A percentile compares a stretch with the other conserved stretches of the same genome.
These are phyloP conservation scores for Colletotrichum tropicale DNA, from an alignment of 2,329 filamentous ascomycete species.

Conservation along the genomic window DNA sequence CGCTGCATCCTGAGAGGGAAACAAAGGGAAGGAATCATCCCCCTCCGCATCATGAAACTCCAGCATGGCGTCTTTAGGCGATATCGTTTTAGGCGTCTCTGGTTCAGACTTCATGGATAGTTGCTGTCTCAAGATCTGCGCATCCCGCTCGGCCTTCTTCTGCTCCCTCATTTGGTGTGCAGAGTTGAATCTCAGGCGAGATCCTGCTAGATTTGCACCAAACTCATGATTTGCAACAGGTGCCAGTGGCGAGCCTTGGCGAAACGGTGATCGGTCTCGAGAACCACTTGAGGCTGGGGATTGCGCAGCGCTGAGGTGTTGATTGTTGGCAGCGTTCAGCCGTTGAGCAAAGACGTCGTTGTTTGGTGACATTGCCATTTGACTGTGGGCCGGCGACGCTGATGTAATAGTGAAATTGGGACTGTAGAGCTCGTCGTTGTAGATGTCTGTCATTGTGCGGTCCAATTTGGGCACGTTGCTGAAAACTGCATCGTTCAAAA, in stretches of 20 bases:
- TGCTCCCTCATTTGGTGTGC: constrained; percentile 66
- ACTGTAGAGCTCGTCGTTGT: constrained; percentile 84
- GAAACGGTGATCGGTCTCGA: constrained; percentile 82
- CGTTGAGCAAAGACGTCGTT: constrained; percentile 75
- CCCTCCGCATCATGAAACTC: constrained; percentile 82
- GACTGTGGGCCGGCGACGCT: constrained; percentile 49
- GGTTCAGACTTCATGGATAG: constrained; percentile 44
- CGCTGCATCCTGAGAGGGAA: constrained; percentile 63
- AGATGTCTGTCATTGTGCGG: constrained; percentile 85
- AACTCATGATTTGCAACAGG: constrained; percentile 51
- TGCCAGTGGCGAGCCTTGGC: constrained; percentile 69
- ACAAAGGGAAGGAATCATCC: constrained; percentile 73
- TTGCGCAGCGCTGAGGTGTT: constrained; percentile 65
- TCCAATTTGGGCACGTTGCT: constrained; percentile 75
- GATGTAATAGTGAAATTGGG: constrained; percentile 67
- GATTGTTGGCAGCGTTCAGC: constrained; percentile 78
- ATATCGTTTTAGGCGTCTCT: constrained; percentile 81
- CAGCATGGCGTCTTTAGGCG: constrained; percentile 87
- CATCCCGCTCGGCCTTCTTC: constrained; percentile 64
- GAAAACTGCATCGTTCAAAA: background rate
- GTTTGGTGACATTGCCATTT: constrained; percentile 52
- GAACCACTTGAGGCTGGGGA: constrained; percentile 52
- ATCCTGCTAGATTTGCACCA: constrained; percentile 23
- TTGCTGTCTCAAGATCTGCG: constrained; percentile 47
- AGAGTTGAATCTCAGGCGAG: constrained; percentile 46